Evolutionary conservation across 106 monocot species (phyloP).

Genomic region (Dendrobium catenatum): DNA sequence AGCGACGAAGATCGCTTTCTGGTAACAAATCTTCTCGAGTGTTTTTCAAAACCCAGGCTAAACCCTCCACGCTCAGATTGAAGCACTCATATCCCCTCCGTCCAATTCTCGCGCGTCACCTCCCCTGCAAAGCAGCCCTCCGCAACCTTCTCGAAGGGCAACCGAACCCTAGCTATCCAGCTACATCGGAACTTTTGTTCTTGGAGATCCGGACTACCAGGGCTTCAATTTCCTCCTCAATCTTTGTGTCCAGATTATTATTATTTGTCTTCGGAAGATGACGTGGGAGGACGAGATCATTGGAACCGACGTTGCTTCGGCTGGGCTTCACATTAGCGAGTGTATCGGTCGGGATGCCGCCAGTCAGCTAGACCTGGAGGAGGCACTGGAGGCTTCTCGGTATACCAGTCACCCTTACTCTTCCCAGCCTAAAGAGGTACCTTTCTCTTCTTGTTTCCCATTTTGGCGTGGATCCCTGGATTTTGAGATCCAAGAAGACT

Average conservation of each 20-base stretch:
- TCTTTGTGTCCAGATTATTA: neutral
- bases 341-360: slow-evolving; percentile 68
- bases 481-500: neutral
- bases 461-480: neutral
- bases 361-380: slow-evolving; percentile 76
- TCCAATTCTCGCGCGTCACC: neutral
- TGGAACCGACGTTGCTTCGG: slow-evolving; percentile 75
- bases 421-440: slow-evolving; percentile 45
- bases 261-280: slow-evolving; percentile 19
- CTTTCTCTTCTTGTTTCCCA: neutral
- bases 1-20: neutral
- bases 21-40: neutral
- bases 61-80: neutral
- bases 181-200: neutral
- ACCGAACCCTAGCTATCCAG: neutral
- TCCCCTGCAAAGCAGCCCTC: neutral
- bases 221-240: neutral
- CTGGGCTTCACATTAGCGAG: slow-evolving; percentile 79
- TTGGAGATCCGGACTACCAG: neutral
- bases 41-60: neutral
- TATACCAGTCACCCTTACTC: slow-evolving; percentile 86
- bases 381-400: slow-evolving; percentile 77
- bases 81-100: neutral
- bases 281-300: slow-evolving; percentile 82
- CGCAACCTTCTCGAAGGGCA: neutral